Evolutionary conservation across 352 stramenopile species (phyloP).

Genomic region (Globisporangium canariense): DNA sequence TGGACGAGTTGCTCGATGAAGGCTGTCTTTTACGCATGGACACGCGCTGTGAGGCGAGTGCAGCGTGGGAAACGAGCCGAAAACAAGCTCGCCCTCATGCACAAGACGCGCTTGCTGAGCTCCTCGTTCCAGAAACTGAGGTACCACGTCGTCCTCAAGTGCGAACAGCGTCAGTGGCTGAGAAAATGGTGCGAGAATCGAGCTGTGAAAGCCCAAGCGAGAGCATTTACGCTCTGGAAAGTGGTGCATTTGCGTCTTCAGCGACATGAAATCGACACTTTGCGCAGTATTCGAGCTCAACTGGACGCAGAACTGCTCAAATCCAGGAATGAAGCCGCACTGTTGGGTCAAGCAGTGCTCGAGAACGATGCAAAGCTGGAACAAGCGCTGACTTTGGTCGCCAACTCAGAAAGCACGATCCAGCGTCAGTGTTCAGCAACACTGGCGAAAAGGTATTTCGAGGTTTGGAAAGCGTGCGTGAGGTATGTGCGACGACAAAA

Average conservation of each 20-base stretch:
- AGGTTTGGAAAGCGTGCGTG: not conserved
- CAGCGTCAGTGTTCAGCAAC: not conserved
- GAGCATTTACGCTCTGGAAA: slow-evolving; percentile 4
- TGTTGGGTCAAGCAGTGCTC: not conserved
- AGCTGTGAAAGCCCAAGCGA: not conserved
- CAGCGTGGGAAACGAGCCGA: slow-evolving; percentile 15
- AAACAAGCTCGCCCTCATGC: slow-evolving; percentile 17
- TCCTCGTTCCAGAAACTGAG: not conserved
- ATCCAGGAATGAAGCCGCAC: not conserved
- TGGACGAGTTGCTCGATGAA: slow-evolving; percentile 25
- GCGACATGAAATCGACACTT: slow-evolving; percentile 6
- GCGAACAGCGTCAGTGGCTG: slow-evolving; percentile 2
- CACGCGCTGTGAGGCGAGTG: slow-evolving; percentile 2
- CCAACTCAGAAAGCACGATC: not conserved
- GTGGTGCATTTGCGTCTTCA: not conserved
- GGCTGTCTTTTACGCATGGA: slow-evolving; percentile 31
- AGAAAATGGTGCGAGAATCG: not conserved
- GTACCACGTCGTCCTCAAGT: not conserved
- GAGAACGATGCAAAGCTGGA: not conserved
- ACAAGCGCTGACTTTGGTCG: not conserved
- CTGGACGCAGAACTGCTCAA: slow-evolving; percentile 3
- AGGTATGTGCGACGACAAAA: not conserved
- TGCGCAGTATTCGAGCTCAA: not conserved
- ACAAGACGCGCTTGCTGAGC: slow-evolving; percentile 1
- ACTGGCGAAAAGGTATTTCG: not conserved